phyloP scores from a whole-genome alignment of 495 filamentous ascomycete genomes.

The Trichoderma reesei region DNA sequence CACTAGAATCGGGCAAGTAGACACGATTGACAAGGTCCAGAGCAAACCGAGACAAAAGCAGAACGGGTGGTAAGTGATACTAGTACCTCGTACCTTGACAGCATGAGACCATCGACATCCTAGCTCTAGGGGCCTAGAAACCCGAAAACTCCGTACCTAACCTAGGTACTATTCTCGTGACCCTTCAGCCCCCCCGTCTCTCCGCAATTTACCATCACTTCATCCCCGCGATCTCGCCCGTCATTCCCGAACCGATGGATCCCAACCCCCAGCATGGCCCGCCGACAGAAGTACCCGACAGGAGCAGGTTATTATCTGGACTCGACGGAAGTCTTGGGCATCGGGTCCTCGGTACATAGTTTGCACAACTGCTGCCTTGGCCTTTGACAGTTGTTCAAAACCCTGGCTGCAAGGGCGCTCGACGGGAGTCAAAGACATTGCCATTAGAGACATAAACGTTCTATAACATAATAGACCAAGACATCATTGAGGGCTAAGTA shows the following conservation, averaged over 20 bases:
- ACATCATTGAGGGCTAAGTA: too few species aligned
- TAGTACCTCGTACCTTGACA: too few species aligned
- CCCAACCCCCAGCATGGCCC: neutral
- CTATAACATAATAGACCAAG: too few species aligned
- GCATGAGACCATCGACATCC: too few species aligned
- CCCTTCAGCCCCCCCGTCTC: neutral
- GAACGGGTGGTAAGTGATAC: too few species aligned
- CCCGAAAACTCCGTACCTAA: neutral
- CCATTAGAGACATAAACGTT: too few species aligned
- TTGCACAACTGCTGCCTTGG: neutral
- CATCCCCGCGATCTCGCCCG: neutral
- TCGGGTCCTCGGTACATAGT: neutral
- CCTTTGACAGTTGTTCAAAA: neutral
- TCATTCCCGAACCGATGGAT: neutral
- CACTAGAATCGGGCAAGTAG: neutral
- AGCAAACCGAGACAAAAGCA: too few species aligned
- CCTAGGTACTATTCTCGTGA: neutral
- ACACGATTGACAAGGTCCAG: too few species aligned
- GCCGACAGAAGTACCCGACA: slow-evolving; percentile 1
- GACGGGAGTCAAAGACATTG: too few species aligned
- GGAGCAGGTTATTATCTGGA: neutral
- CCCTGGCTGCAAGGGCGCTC: too few species aligned
- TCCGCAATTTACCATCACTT: neutral
- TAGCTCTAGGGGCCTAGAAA: neutral
- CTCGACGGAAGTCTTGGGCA: neutral